Base-by-base conservation (phyloP, 1,139 yeast species). In the Yamadazyma trypodendri region DNA sequence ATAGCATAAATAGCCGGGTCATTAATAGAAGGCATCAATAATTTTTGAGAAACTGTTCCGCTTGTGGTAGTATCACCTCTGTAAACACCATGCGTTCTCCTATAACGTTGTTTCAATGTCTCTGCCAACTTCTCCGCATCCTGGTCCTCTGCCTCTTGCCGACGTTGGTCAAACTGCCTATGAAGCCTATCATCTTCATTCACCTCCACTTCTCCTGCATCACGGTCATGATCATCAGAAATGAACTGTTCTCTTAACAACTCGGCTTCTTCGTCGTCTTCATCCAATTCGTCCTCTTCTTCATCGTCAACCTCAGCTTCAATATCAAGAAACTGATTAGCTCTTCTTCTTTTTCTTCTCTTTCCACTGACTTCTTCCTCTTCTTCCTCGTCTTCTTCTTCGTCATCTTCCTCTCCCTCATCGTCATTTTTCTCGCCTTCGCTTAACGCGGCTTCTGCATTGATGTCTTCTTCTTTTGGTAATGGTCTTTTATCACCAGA, bases 241-340 rank as follows among this genome's bases (percentile, higher is more conserved):
- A 84, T 79, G 56, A 83, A 84, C 55, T 87, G 96, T 56, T 89
- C 95, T 52, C 90, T 78, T 40, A 85, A 78, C 30, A 87, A 66
- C 47, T 85, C 97, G 9, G 92, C 96, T 51, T 88, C 97, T 49
- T 88, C 82, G 42, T 77, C 96, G 43, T 89, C 97, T 50, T 90
- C 97, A 37, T 71, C 77, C 35, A 88, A 84, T 28, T 83, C 90
- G 29, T 92, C 98, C 49, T 92, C 98, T 42, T 92, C 98, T 50
- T 92, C 98, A 44, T 92, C 97, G 60, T 94, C 96, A 41, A 92
- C 99, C 60, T 92, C 98, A 42, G 99, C 99, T 71, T 92, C 98
- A 40, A 92, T 95, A 84, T 92, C 99, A 64, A 92, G 76, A 63
- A 92, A 92, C 70, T 86, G 92, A 61, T 92, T 92, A 52, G 89